Evolutionary conservation across 306 rosid species (phyloP).

Genomic region (Quercus agrifolia): DNA sequence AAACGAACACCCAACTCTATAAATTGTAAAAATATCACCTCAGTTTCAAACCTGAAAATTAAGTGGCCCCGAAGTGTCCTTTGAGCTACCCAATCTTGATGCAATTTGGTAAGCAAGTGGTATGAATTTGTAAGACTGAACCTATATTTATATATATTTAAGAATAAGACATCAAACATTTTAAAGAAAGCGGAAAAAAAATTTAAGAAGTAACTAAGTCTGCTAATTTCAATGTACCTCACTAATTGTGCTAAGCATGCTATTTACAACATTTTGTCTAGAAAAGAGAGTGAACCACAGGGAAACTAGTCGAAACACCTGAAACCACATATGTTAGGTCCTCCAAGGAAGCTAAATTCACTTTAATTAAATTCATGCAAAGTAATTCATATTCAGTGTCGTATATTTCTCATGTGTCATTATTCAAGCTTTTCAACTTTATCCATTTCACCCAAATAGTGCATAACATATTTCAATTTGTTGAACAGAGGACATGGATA

Average conservation of each 20-base stretch:
- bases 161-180: slow-evolving; percentile 8
- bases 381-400: neutral
- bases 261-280: slow-evolving; percentile 57
- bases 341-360: slow-evolving; percentile 15
- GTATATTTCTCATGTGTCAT: neutral
- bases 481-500: slow-evolving; percentile 11
- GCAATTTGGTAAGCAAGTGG: slow-evolving; percentile 94
- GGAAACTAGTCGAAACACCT: slow-evolving; percentile 89
- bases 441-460: neutral
- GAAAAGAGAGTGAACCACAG: slow-evolving; percentile 82
- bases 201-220: neutral
- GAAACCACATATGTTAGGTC: slow-evolving; percentile 33
- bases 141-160: slow-evolving; percentile 44
- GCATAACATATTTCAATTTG: neutral
- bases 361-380: neutral
- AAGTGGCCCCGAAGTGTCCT: slow-evolving; percentile 64
- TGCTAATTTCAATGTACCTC: slow-evolving; percentile 48
- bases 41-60: slow-evolving; percentile 71
- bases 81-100: slow-evolving; percentile 92
- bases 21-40: neutral
- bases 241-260: slow-evolving; percentile 63
- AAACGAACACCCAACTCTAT: neutral
- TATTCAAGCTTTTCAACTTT: neutral
- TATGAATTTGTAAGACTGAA: slow-evolving; percentile 88
- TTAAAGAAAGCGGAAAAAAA: neutral